Evolutionary conservation across 352 stramenopile species (phyloP), one percentile per base, ranked within the genome.

Genomic region (Globisporangium yorkense): DNA sequence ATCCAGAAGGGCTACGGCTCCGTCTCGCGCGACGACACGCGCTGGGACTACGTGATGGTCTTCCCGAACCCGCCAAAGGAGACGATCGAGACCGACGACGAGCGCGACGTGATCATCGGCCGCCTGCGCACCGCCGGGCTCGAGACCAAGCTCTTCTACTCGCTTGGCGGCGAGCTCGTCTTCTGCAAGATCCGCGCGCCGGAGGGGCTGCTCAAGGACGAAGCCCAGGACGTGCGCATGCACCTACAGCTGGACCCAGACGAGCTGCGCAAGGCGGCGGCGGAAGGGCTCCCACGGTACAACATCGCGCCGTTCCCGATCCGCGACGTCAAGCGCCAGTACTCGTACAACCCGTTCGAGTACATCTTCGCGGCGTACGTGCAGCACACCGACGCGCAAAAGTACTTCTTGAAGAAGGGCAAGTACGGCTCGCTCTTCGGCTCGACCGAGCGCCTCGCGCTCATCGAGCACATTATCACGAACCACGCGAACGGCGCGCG

Each of bases 391-490:
- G 77, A 92, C 40, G 57, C 75, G 51, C 82, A 94, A 63, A 65
- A 78, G 35, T 89, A 87, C 52, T 94, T 84, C 58, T 53, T 72
- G 44, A 78, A 71, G 56, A 89, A 85, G 50, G 77, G 76, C 20
- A 69, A 67, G 2, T 74, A 77, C 49, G 70, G 70, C 51, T 89
- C 82, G 58, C 65, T 94, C 29, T 94, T 94, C 54, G 75, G 70
- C 9, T 84, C 72, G 68, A 91, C 82, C 5, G 78, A 92, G 59
- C 82, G 84, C 40, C 87, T 92, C 51, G 56, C 71, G 54, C 69
- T 94, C 50, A 91, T 94, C 48, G 80, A 94, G 70, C 77, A 87
- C 51, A 87, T 94, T 56, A 92, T 94, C 68, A 89, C 80, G 27
- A 84, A 87, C 51, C 77, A 84, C 43, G 65, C 71, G 49, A 72